phyloP scores from a whole-genome alignment of 306 rosid species.

The Citrullus colocynthis region DNA sequence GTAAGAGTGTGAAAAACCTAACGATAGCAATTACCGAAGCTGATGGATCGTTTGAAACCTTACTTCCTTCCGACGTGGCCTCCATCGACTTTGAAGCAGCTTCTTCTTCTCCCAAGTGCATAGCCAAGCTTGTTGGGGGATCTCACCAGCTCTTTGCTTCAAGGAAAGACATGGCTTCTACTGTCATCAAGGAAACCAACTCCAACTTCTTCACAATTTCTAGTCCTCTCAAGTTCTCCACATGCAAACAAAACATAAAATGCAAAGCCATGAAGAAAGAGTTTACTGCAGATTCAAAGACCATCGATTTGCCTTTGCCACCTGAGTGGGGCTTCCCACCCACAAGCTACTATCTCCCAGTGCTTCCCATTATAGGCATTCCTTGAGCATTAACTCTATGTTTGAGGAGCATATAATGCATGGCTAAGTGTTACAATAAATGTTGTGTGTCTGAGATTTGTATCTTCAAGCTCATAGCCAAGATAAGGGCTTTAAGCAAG shows the following conservation, averaged over 20 bases:
- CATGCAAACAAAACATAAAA: neutral
- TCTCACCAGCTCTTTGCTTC: neutral
- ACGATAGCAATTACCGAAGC: neutral
- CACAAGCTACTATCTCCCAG: constrained; percentile 48
- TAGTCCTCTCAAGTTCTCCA: neutral
- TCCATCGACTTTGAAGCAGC: neutral
- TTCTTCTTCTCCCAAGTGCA: neutral
- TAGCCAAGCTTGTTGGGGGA: neutral
- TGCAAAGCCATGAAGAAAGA: neutral
- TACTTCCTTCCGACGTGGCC: neutral
- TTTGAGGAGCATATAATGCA: too few relatives aligned
- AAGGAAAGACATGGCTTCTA: neutral
- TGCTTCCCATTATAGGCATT: constrained; percentile 77
- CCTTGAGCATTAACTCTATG: constrained; percentile 26
- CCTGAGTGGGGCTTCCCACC: constrained; percentile 83
- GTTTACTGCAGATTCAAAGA: constrained; percentile 24
- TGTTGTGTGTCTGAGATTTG: too few relatives aligned
- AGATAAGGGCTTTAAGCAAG: too few relatives aligned
- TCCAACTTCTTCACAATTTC: neutral
- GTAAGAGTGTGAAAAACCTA: neutral
- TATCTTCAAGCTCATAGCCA: too few relatives aligned
- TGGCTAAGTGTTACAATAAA: too few relatives aligned
- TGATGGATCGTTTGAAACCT: neutral
- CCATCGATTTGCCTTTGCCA: constrained; percentile 58
- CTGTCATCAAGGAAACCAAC: neutral